Percentiles rank a stretch among this genome's conserved stretches.
Conservation (phyloP, 345 rosid genomes). For the Gossypium bickii region DNA sequence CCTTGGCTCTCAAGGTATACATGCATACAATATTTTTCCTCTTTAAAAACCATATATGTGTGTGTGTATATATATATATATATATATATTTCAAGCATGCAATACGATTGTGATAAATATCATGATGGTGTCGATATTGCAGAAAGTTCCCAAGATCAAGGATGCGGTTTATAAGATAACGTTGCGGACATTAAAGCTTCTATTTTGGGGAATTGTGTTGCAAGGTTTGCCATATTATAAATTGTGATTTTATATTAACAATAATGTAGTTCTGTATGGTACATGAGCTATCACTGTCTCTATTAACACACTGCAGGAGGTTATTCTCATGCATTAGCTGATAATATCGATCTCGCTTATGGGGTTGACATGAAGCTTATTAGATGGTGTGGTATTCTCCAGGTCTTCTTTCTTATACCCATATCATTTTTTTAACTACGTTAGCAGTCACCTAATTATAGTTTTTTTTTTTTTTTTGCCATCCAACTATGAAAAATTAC, state of each 20-base stretch:
- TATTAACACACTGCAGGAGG: slow-evolving; percentile 39
- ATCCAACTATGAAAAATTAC: too few species aligned
- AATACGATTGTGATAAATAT: too few species aligned
- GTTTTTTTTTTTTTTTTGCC: too few species aligned
- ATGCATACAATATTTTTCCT: too few species aligned
- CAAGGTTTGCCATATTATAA: slow-evolving; percentile 37
- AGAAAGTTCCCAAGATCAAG: slow-evolving; percentile 40
- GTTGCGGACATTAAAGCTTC: slow-evolving; percentile 61
- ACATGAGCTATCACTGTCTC: neutral
- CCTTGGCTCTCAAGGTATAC: too few species aligned
- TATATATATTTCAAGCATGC: too few species aligned
- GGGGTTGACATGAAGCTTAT: slow-evolving; percentile 63
- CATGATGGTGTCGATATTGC: neutral
- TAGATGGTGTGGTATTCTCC: slow-evolving; percentile 67
- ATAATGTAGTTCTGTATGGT: neutral
- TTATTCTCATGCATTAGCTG: slow-evolving; percentile 52
- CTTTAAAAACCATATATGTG: too few species aligned
- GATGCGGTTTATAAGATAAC: slow-evolving; percentile 46
- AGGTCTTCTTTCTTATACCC: slow-evolving; percentile 27
- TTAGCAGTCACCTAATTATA: too few species aligned
- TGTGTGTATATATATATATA: too few species aligned
- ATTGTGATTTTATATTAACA: neutral
- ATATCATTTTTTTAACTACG: too few species aligned
- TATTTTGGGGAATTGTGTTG: slow-evolving; percentile 61
- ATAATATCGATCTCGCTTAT: slow-evolving; percentile 32